phyloP scores from a whole-genome alignment of 352 stramenopile species.

The Globisporangium nagaii region DNA sequence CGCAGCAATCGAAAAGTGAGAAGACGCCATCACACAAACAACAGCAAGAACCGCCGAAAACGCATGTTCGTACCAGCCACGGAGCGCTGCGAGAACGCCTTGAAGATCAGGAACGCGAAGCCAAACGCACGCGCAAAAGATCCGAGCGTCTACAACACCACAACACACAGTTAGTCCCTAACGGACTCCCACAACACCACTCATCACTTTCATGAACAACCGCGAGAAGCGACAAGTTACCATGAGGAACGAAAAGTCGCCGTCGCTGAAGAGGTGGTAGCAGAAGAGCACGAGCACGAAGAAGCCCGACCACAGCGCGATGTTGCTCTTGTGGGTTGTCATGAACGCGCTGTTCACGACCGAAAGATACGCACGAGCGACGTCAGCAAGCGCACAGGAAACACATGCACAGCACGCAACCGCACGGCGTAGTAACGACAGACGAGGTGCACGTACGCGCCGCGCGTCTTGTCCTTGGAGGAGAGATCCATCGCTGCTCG shows the following conservation, averaged over 20 bases:
- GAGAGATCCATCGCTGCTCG: constrained; percentile 30
- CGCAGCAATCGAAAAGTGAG: no score
- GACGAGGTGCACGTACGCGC: constrained; percentile 29
- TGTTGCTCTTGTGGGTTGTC: constrained; percentile 92
- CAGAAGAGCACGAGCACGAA: constrained; percentile 93
- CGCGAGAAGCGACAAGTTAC: constrained; percentile 22
- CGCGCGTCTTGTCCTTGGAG: constrained; percentile 49
- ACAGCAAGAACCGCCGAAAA: no score
- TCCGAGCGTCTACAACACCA: constrained; percentile 76
- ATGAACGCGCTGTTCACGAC: constrained; percentile 45
- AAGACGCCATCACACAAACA: no score
- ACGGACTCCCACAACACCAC: no score
- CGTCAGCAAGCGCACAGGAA: background rate
- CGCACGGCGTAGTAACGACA: background rate
- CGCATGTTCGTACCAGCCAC: constrained; percentile 53
- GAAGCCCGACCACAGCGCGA: constrained; percentile 95
- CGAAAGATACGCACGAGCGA: background rate
- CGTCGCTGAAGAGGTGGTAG: constrained; percentile 96
- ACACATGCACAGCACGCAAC: no score
- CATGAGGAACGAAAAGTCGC: constrained; percentile 99
- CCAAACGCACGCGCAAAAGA: constrained; percentile 86
- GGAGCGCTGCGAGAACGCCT: constrained; percentile 90
- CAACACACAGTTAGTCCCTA: background rate
- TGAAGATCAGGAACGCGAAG: constrained; percentile 93
- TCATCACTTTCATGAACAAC: background rate